phyloP scores from a whole-genome alignment of 2,329 filamentous ascomycete species.

The Bipolaris zeicola region DNA sequence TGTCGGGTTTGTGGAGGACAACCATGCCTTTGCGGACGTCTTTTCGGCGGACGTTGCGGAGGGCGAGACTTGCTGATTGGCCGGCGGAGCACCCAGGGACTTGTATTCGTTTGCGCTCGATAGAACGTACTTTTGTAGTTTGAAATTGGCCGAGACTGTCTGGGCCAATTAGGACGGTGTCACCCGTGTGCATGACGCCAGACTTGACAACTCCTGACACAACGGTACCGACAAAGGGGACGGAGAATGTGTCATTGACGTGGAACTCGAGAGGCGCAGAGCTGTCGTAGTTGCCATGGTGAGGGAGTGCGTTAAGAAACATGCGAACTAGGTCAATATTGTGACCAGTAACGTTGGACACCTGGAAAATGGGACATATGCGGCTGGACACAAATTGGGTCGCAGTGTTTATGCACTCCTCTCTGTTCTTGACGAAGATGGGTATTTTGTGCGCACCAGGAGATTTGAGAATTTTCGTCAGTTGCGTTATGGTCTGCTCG shows the following conservation, averaged over 20 bases:
- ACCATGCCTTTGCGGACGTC: conserved; percentile 99
- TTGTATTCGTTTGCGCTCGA: conserved; percentile 89
- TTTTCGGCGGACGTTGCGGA: conserved; percentile 85
- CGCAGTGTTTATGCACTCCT: conserved; percentile 93
- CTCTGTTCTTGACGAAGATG: conserved; percentile 88
- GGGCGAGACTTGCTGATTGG: conserved; percentile 88
- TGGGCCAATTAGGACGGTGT: conserved; percentile 85
- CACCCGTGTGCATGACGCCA: conserved; percentile 85
- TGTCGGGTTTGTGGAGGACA: conserved; percentile 81
- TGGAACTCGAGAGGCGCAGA: conserved; percentile 89
- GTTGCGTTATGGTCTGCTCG: conserved; percentile 87
- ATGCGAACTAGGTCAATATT: conserved; percentile 87
- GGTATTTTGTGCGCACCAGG: conserved; percentile 94
- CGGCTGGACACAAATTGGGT: conserved; percentile 94
- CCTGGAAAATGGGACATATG: conserved; percentile 96
- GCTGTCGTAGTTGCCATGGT: conserved; percentile 89
- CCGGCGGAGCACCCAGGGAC: conserved; percentile 89
- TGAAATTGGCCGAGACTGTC: conserved; percentile 90
- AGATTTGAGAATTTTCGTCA: conserved; percentile 91
- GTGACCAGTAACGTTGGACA: conserved; percentile 95
- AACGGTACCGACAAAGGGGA: conserved; percentile 95
- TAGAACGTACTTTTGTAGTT: conserved; percentile 84
- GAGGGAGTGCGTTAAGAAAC: conserved; percentile 93
- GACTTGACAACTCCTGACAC: conserved; percentile 90
- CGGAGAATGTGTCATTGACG: conserved; percentile 96